Conservation (phyloP, 1,139 yeast genomes). For the Geotrichum citri-aurantii region DNA sequence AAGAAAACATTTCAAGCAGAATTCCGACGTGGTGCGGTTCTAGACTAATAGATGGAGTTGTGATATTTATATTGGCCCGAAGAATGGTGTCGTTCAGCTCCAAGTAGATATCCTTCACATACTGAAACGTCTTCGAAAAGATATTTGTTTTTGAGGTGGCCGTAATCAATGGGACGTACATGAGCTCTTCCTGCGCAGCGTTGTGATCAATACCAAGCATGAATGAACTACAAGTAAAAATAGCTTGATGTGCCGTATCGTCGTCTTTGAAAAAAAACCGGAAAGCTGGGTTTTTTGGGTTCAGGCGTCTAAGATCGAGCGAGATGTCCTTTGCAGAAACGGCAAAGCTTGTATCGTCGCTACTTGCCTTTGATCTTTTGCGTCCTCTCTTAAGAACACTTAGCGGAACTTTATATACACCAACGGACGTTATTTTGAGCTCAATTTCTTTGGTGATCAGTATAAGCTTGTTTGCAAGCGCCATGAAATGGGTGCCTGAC, state of each 20-base stretch:
- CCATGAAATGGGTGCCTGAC: neutral
- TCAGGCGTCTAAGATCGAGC: conserved; percentile 37
- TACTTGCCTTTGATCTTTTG: neutral
- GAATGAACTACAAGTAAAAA: conserved; percentile 36
- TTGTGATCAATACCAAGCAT: conserved; percentile 32
- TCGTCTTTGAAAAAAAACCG: conserved; percentile 34
- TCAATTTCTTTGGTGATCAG: conserved; percentile 36
- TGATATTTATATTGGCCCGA: conserved; percentile 34
- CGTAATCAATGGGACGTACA: conserved; percentile 39
- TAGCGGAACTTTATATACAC: conserved; percentile 26
- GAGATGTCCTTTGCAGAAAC: conserved; percentile 35
- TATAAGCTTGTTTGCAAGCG: conserved; percentile 27
- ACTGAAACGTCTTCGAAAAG: conserved; percentile 34
- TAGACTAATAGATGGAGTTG: conserved; percentile 38
- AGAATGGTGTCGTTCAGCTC: conserved; percentile 29
- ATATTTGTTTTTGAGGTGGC: conserved; percentile 37
- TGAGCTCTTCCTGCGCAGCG: conserved; percentile 34
- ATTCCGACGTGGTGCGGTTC: conserved; percentile 34
- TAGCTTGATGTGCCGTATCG: conserved; percentile 40
- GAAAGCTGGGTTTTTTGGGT: conserved; percentile 38
- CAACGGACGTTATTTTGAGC: conserved; percentile 32
- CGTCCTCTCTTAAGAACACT: neutral
- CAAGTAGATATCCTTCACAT: conserved; percentile 22
- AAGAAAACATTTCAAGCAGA: conserved; percentile 24
- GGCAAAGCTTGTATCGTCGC: conserved; percentile 23